These are phyloP conservation scores for Didymella keratinophila DNA, from an alignment of 2,329 filamentous ascomycete genomes.

Conservation along the genomic window DNA sequence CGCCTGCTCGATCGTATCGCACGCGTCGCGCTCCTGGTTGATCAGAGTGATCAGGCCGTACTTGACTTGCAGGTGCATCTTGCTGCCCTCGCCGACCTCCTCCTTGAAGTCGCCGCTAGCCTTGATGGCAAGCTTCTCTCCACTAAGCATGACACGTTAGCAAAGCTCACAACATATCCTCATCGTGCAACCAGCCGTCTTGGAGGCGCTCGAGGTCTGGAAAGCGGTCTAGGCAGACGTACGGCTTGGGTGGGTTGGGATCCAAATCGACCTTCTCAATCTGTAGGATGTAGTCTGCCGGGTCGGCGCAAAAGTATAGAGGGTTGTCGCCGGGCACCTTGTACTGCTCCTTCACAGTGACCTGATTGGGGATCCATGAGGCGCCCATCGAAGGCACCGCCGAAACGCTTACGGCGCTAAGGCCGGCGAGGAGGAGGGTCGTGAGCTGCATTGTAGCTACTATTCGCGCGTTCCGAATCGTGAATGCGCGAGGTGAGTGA, in stretches of 20 bases:
- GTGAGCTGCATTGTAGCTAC: constrained; percentile 45
- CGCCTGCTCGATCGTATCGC: constrained; percentile 87
- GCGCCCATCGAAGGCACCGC: constrained; percentile 51
- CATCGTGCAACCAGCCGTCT: neutral
- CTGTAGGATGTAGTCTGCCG: constrained; percentile 72
- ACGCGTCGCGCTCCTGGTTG: constrained; percentile 81
- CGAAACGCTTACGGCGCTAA: constrained; percentile 55
- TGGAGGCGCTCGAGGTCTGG: neutral
- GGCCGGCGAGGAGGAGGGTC: constrained; percentile 51
- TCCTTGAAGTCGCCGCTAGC: constrained; percentile 79
- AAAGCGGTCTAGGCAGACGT: constrained; percentile 52
- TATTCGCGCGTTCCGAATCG: neutral
- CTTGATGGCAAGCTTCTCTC: constrained; percentile 77
- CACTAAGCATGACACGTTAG: constrained; percentile 61
- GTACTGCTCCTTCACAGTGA: constrained; percentile 61
- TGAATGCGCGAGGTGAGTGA: constrained; percentile 4
- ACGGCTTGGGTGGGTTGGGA: constrained; percentile 90
- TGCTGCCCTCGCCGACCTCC: constrained; percentile 77
- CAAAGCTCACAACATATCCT: neutral
- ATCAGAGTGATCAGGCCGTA: constrained; percentile 93
- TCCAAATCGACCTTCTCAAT: constrained; percentile 81
- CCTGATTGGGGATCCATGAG: constrained; percentile 56
- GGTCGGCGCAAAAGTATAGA: constrained; percentile 77
- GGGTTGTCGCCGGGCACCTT: constrained; percentile 87
- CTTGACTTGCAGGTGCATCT: constrained; percentile 85